Percentiles rank a stretch among this genome's conserved stretches.
phyloP scores from a whole-genome alignment of 176 grass and related monocot genomes.

The Raddia distichophylla region DNA sequence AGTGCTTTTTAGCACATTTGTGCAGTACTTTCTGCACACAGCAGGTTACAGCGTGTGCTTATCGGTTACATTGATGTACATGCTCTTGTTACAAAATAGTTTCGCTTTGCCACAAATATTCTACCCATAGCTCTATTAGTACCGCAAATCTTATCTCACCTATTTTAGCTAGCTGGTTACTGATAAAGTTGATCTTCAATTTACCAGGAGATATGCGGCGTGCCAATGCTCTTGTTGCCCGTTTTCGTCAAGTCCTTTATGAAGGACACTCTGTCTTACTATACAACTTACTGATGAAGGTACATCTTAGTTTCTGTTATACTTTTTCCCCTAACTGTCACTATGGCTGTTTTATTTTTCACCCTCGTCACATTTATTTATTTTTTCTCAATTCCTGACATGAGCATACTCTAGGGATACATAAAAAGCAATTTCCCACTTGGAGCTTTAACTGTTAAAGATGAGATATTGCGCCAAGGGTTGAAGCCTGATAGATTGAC shows the following conservation, averaged over 20 bases:
- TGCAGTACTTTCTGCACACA: no score
- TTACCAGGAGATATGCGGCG: slow-evolving; percentile 80
- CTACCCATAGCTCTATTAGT: not conserved
- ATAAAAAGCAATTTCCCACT: slow-evolving; percentile 79
- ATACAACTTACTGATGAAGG: slow-evolving; percentile 96
- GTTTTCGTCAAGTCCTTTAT: slow-evolving; percentile 71
- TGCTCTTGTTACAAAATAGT: not conserved
- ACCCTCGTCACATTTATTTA: not conserved
- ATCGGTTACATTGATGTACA: not conserved
- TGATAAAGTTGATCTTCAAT: slow-evolving; percentile 35
- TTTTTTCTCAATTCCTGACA: slow-evolving; percentile 17
- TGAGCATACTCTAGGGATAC: slow-evolving; percentile 68
- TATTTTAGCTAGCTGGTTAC: not conserved
- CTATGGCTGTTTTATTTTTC: slow-evolving; percentile 25
- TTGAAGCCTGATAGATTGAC: slow-evolving; percentile 94
- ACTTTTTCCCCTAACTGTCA: not conserved
- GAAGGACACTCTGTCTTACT: slow-evolving; percentile 70
- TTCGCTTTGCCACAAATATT: slow-evolving; percentile 11
- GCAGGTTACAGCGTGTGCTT: not conserved
- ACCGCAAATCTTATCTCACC: not conserved
- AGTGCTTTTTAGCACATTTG: no score
- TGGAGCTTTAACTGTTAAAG: slow-evolving; percentile 84
- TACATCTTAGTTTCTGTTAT: slow-evolving; percentile 28
- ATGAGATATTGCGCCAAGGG: slow-evolving; percentile 85
- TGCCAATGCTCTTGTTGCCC: slow-evolving; percentile 91